Evolutionary conservation across 2,329 filamentous ascomycete genomes (phyloP).

Genomic region (Colletotrichum scovillei): DNA sequence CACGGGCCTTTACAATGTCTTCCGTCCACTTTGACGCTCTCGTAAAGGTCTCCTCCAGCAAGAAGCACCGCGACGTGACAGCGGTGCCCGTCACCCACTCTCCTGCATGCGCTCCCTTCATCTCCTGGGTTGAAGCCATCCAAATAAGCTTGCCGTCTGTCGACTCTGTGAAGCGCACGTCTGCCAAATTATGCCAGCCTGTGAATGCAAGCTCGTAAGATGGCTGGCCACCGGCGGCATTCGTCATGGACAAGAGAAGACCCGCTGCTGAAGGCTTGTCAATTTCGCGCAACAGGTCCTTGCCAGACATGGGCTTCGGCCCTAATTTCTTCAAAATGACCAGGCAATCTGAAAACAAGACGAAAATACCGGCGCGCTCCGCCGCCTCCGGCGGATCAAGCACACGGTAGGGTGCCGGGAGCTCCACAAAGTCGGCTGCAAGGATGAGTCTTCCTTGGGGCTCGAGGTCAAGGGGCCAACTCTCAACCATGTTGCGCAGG

Average conservation of each 20-base stretch:
- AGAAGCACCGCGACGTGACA: conserved; percentile 74
- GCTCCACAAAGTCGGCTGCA: conserved; percentile 82
- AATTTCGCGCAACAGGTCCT: conserved; percentile 84
- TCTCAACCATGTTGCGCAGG: conserved; percentile 79
- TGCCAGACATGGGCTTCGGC: conserved; percentile 73
- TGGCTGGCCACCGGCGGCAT: conserved; percentile 69
- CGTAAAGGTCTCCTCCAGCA: conserved; percentile 79
- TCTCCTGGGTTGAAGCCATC: conserved; percentile 73
- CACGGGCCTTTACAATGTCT: conserved; percentile 85
- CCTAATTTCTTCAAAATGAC: conserved; percentile 79
- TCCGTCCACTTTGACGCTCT: conserved; percentile 83
- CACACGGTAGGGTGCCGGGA: conserved; percentile 75
- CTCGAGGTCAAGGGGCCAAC: conserved; percentile 79
- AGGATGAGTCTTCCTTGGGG: conserved; percentile 83
- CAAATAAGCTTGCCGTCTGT: conserved; percentile 73
- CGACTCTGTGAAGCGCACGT: conserved; percentile 80
- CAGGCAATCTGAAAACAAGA: conserved; percentile 87
- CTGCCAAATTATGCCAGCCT: conserved; percentile 76
- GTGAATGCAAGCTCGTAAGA: conserved; percentile 80
- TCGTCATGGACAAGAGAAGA: conserved; percentile 72
- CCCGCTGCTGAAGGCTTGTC: conserved; percentile 80
- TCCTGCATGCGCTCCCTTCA: conserved; percentile 65
- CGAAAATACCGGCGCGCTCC: conserved; percentile 75
- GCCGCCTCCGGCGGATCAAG: conserved; percentile 51
- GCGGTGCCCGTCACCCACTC: conserved; percentile 60